Conservation (phyloP, 73 alveolate genomes). For the Diophrys sp. region DNA sequence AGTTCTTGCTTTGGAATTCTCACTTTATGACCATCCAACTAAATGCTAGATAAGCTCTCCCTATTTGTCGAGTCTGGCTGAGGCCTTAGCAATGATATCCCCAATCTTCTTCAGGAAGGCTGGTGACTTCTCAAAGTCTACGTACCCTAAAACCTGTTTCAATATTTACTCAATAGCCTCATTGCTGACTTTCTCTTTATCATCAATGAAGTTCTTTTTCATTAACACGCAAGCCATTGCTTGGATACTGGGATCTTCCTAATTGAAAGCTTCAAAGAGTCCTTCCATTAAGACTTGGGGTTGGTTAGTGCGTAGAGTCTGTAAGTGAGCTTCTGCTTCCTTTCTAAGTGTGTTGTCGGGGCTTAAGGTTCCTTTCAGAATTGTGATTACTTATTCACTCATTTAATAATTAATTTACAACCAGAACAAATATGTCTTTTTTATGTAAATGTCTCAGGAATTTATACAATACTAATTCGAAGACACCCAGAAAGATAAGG, state of each 20-base stretch:
- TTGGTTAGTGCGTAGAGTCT: slow-evolving; percentile 33
- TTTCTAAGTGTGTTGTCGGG: slow-evolving; percentile 50
- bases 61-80: slow-evolving; percentile 13
- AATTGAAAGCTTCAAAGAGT: neutral
- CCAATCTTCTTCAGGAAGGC: slow-evolving; percentile 25
- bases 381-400: too few relatives aligned
- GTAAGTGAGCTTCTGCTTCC: slow-evolving; percentile 63
- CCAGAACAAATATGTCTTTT: too few relatives aligned
- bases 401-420: too few relatives aligned
- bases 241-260: neutral
- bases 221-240: slow-evolving; percentile 9
- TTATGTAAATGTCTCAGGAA: too few relatives aligned
- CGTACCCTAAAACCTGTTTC: slow-evolving; percentile 13
- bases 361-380: neutral
- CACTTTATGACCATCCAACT: slow-evolving; percentile 25
- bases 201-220: slow-evolving; percentile 33
- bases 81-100: slow-evolving; percentile 30
- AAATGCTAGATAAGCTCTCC: slow-evolving; percentile 21
- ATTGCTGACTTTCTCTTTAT: neutral
- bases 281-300: neutral
- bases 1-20: slow-evolving; percentile 14
- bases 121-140: slow-evolving; percentile 9
- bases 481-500: too few relatives aligned
- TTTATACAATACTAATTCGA: too few relatives aligned
- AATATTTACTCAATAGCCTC: slow-evolving; percentile 19